phyloP scores from a whole-genome alignment of 495 filamentous ascomycete genomes.

The Neurospora terricola region DNA sequence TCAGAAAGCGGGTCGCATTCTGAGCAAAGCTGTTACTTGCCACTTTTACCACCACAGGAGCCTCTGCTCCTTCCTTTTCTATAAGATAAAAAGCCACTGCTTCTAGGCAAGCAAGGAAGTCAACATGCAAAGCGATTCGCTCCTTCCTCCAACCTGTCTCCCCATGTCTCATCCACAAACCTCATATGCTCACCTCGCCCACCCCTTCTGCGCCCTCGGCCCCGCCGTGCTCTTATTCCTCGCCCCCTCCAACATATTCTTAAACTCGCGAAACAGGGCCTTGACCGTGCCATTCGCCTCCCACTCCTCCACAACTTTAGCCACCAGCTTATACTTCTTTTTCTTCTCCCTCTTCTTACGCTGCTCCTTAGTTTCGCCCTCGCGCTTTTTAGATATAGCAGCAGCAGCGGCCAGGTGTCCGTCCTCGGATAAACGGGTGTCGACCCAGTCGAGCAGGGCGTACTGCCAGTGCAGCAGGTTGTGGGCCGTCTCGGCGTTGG shows the following conservation, averaged over 20 bases:
- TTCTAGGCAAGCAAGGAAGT: background rate
- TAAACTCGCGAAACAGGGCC: constrained; percentile 27
- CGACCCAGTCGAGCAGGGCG: constrained; percentile 60
- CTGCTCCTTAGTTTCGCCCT: constrained; percentile 30
- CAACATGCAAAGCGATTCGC: background rate
- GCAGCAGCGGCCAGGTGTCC: constrained; percentile 34
- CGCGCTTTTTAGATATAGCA: background rate
- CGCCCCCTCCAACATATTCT: constrained; percentile 24
- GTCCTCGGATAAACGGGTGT: constrained; percentile 45
- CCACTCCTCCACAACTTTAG: constrained; percentile 34
- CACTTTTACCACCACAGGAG: background rate
- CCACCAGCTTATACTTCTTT: constrained; percentile 42
- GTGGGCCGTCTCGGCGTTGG: constrained; percentile 61
- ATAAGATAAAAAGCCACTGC: background rate
- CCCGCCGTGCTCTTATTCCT: constrained; percentile 23
- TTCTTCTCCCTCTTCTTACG: constrained; percentile 33
- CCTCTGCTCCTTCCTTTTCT: background rate
- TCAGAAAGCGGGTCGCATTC: background rate
- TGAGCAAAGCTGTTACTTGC: background rate
- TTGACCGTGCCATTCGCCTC: constrained; percentile 13
- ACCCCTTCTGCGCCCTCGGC: background rate
- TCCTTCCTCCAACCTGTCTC: background rate
- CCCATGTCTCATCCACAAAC: background rate
- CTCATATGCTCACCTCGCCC: background rate
- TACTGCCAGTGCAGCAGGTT: constrained; percentile 65